These are phyloP conservation scores for Apiotrichum mycotoxinovorans DNA, from an alignment of 1,284 basidiomycete genomes.

Conservation along the genomic window DNA sequence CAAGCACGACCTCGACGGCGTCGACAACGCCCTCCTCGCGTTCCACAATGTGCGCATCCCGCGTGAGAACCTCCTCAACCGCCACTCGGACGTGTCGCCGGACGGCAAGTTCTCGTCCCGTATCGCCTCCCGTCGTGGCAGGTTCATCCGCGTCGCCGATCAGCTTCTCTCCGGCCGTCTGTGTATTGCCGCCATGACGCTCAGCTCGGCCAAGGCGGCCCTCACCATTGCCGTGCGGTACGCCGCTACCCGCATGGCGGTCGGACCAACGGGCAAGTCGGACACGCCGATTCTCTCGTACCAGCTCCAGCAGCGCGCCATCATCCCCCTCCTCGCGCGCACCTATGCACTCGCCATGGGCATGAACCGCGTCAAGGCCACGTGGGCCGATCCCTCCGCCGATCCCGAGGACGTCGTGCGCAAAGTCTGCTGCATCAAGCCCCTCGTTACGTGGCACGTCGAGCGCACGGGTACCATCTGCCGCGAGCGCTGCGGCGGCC, in stretches of 20 bases:
- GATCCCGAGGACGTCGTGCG: slow-evolving; percentile 13
- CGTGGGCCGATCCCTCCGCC: slow-evolving; percentile 9
- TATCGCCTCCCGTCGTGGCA: slow-evolving; percentile 12
- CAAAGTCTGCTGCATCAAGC: slow-evolving; percentile 16
- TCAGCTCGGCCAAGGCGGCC: slow-evolving; percentile 7
- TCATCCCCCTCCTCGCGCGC: slow-evolving; percentile 16
- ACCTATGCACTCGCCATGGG: slow-evolving; percentile 11
- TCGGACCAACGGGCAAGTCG: slow-evolving; percentile 10
- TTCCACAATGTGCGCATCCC: slow-evolving; percentile 14
- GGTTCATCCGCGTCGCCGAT: slow-evolving; percentile 17
- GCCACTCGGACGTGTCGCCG: slow-evolving; percentile 11
- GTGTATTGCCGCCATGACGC: slow-evolving; percentile 16
- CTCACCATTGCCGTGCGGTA: slow-evolving; percentile 14
- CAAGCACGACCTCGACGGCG: slow-evolving; percentile 16
- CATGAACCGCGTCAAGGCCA: slow-evolving; percentile 14
- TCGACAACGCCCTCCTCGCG: slow-evolving; percentile 16
- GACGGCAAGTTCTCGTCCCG: slow-evolving; percentile 9
- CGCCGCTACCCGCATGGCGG: slow-evolving; percentile 11
- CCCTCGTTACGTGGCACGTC: slow-evolving; percentile 15
- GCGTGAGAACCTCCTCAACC: slow-evolving; percentile 12
- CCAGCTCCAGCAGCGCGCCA: slow-evolving; percentile 19
- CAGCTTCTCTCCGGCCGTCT: slow-evolving; percentile 19
- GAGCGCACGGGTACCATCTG: slow-evolving; percentile 11
- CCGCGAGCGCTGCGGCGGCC: slow-evolving; percentile 19
- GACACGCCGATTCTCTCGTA: slow-evolving; percentile 15